Evolutionary conservation across 768 basidiomycete genomes (phyloP).

Genomic region (Lactifluus pinguis): DNA sequence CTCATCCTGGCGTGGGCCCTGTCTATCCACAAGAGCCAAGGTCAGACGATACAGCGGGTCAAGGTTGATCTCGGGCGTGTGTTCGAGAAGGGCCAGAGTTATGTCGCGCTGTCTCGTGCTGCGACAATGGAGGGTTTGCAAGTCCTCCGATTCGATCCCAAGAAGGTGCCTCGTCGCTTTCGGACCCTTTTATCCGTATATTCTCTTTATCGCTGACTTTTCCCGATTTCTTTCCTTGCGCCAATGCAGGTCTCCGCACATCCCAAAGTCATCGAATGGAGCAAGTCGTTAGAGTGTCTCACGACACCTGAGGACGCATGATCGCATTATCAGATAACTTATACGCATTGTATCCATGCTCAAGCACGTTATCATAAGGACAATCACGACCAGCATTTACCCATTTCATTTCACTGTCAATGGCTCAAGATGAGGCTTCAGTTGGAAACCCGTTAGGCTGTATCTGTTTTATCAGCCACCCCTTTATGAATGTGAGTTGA

Average conservation of each 20-base stretch:
- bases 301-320: background rate
- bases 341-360: background rate
- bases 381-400: background rate
- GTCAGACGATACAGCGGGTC: constrained; percentile 59
- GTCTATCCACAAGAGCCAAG: constrained; percentile 73
- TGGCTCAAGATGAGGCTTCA: no score
- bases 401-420: no score
- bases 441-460: no score
- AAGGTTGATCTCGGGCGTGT: constrained; percentile 56
- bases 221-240: background rate
- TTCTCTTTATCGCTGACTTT: background rate
- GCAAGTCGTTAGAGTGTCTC: constrained; percentile 24
- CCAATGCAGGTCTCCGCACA: constrained; percentile 33
- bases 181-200: background rate
- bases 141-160: constrained; percentile 43
- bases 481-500: no score
- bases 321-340: constrained; percentile 8
- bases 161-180: constrained; percentile 30
- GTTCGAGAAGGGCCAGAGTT: constrained; percentile 54
- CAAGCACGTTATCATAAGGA: background rate
- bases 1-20: constrained; percentile 73
- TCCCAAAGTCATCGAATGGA: constrained; percentile 38
- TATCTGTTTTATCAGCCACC: no score
- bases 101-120: constrained; percentile 44
- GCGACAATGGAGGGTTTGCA: constrained; percentile 46